Base-by-base conservation (phyloP, 2,329 filamentous ascomycete species). In the Claviceps arundinis region DNA sequence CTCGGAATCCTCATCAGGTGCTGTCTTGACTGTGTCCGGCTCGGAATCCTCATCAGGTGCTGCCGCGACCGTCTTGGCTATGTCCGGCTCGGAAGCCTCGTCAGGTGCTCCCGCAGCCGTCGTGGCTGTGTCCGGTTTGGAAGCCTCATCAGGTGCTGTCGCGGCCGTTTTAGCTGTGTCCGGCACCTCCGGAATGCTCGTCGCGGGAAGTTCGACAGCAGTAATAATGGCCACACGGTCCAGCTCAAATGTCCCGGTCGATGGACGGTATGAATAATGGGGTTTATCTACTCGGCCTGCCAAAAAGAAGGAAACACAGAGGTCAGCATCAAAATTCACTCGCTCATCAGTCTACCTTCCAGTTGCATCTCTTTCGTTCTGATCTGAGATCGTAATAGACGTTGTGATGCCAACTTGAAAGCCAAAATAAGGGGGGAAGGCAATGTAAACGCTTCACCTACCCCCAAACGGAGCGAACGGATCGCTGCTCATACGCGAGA, bases 381-480 rank as follows among this genome's bases (percentile, higher is more conserved):
- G 26, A 30, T 30, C 26, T 9, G 8, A 30, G 26, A 30, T 30
- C 26, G 8, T 3, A 30, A 30, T 30, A 3, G 26, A 30, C 26
- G 26, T 9, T 9, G 3, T 30, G 26, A 30, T 9, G 8, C 26
- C 26, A 30, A 30, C 26, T 30, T 30, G 26, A 3, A 30, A 9
- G 26, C 26, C 26, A 30, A 30, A 11, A 30, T 30, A 30, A 30
- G 8, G 8, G 3, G 1, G 26, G 2, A 4, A 14, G 17, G 17
- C 17, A 34, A 34, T 14, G 8, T 8, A 5, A 47, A 37, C 8
- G 5, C 11, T 37, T 37, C 22, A 55, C 55, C 64, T 58, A 73
- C 73, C 72, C 64, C 71, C 70, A 61, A 73, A 73, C 11, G 69
- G 65, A 1, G 68, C 70, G 58, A 74, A 73, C 2, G 70, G 65